A percentile compares a stretch with the other conserved stretches of the same genome.
These are phyloP conservation scores for Suillus tomentosus DNA, from an alignment of 768 basidiomycete species.

Conservation along the genomic window DNA sequence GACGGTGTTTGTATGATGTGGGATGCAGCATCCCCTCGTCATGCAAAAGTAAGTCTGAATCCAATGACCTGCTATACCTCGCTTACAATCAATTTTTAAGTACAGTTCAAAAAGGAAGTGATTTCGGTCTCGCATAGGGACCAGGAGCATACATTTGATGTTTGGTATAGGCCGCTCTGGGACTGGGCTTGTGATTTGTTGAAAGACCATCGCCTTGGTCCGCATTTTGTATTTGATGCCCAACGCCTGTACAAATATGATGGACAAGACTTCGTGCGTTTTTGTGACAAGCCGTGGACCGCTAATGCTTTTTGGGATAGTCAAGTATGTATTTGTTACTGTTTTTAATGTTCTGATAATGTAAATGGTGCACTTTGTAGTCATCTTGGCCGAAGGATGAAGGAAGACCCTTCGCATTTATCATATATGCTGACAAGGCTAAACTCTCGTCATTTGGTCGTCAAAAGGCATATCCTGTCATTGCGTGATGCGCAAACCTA, in stretches of 20 bases:
- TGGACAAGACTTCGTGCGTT: slow-evolving; percentile 27
- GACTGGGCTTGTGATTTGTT: slow-evolving; percentile 34
- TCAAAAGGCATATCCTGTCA: slow-evolving; percentile 39
- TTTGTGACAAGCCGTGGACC: slow-evolving; percentile 41
- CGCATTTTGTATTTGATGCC: slow-evolving; percentile 36
- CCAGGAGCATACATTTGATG: slow-evolving; percentile 17
- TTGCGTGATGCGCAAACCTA: slow-evolving; percentile 36
- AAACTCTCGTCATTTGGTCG: slow-evolving; percentile 42
- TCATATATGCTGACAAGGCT: slow-evolving; percentile 44
- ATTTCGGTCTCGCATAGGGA: slow-evolving; percentile 22
- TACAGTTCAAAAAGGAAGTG: slow-evolving; percentile 20
- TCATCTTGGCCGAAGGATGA: not conserved
- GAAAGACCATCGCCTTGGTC: slow-evolving; percentile 24
- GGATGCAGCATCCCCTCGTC: not conserved
- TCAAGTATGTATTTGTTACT: slow-evolving; percentile 32
- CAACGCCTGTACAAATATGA: slow-evolving; percentile 30
- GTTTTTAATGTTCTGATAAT: not conserved
- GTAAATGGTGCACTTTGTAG: not conserved
- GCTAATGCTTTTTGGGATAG: slow-evolving; percentile 37
- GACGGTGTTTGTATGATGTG: not conserved
- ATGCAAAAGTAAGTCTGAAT: not conserved
- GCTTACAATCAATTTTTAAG: not conserved
- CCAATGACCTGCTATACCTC: not conserved
- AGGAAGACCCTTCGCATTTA: slow-evolving; percentile 33
- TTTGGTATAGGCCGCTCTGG: slow-evolving; percentile 27